A percentile compares a stretch with the other conserved stretches of the same genome.
These are phyloP conservation scores for Lachancea waltii DNA, from an alignment of 805 yeast genomes.

Conservation along the genomic window DNA sequence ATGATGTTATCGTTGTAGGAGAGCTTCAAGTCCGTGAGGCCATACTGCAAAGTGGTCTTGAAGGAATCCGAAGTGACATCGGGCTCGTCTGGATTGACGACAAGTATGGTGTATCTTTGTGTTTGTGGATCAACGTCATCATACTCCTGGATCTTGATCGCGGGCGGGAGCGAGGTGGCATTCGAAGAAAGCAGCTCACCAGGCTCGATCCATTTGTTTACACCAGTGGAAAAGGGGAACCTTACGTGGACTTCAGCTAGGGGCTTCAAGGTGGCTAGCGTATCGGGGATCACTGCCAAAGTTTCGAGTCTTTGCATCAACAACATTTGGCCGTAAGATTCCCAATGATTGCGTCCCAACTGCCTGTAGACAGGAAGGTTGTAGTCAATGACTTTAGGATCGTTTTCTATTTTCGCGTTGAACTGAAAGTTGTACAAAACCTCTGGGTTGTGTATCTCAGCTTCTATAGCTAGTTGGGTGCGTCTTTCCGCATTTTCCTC, in stretches of 20 bases:
- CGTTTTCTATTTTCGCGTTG: slow-evolving; percentile 34
- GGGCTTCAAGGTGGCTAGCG: slow-evolving; percentile 84
- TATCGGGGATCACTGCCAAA: slow-evolving; percentile 82
- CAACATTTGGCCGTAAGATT: slow-evolving; percentile 59
- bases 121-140: slow-evolving; percentile 37
- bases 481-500: slow-evolving; percentile 23
- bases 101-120: slow-evolving; percentile 63
- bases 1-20: slow-evolving; percentile 51
- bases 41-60: slow-evolving; percentile 71
- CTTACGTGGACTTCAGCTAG: slow-evolving; percentile 64
- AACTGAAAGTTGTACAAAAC: slow-evolving; percentile 61
- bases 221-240: slow-evolving; percentile 63
- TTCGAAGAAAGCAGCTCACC: slow-evolving; percentile 69
- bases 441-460: slow-evolving; percentile 79
- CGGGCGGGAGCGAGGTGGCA: slow-evolving; percentile 72
- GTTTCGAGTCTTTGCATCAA: slow-evolving; percentile 90
- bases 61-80: slow-evolving; percentile 62
- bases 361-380: slow-evolving; percentile 75
- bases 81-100: slow-evolving; percentile 91
- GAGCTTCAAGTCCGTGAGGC: slow-evolving; percentile 59
- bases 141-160: slow-evolving; percentile 67
- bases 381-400: slow-evolving; percentile 50
- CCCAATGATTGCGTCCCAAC: slow-evolving; percentile 66
- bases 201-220: slow-evolving; percentile 69
- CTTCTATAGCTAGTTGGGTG: slow-evolving; percentile 40